Evolutionary conservation across 768 basidiomycete species (phyloP).

Genomic region (Leccinum barrowsii): DNA sequence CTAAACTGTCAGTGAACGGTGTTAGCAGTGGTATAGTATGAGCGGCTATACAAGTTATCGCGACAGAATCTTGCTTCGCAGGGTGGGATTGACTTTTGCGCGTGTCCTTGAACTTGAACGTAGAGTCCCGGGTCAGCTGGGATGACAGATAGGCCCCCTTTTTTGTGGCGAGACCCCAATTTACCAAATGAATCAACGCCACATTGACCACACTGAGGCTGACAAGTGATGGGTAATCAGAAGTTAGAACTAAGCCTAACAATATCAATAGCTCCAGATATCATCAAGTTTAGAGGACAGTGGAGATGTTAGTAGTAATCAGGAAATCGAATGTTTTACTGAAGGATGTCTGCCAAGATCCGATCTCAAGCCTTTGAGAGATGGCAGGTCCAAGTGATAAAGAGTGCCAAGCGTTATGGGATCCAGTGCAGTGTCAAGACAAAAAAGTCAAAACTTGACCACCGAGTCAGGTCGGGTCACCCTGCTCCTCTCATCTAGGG

Average conservation of each 20-base stretch:
- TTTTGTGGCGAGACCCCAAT: too few relatives aligned
- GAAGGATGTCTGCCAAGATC: slow-evolving; percentile 42
- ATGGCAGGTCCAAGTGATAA: slow-evolving; percentile 43
- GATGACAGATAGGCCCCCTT: too few relatives aligned
- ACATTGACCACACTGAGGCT: too few relatives aligned
- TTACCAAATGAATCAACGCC: too few relatives aligned
- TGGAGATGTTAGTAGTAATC: slow-evolving; percentile 38
- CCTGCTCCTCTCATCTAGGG: slow-evolving; percentile 44
- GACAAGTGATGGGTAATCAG: too few relatives aligned
- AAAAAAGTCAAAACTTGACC: slow-evolving; percentile 37
- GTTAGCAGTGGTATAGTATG: slow-evolving; percentile 49
- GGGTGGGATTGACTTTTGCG: slow-evolving; percentile 28
- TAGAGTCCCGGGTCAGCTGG: too few relatives aligned
- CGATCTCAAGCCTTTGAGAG: slow-evolving; percentile 31
- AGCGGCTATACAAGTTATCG: slow-evolving; percentile 70
- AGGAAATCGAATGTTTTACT: slow-evolving; percentile 50
- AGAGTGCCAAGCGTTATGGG: slow-evolving; percentile 46
- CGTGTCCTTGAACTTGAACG: too few relatives aligned
- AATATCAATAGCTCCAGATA: slow-evolving; percentile 37
- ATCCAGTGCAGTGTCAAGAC: slow-evolving; percentile 34
- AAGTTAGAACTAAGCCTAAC: slow-evolving; percentile 5
- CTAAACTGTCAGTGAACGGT: slow-evolving; percentile 42
- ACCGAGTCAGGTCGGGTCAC: slow-evolving; percentile 46
- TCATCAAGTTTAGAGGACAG: slow-evolving; percentile 46
- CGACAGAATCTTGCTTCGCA: slow-evolving; percentile 59